Evolutionary conservation across 495 filamentous ascomycete genomes (phyloP), one percentile per base, ranked within the genome.

Genomic region (Monascus purpureus): DNA sequence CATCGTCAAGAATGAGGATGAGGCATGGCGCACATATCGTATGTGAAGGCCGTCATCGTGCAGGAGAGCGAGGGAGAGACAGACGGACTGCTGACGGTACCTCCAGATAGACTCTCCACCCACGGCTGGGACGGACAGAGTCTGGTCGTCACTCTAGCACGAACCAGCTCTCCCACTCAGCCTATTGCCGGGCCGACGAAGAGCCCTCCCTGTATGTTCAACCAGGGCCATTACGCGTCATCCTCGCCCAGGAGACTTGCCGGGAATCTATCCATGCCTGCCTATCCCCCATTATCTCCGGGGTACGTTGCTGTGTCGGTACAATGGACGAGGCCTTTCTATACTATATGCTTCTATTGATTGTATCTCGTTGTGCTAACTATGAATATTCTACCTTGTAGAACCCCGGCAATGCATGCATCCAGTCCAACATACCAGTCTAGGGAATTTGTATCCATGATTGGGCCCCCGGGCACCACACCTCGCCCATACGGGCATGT

Each of bases 1-100:
- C 28, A 65, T 65, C 15, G 49, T 65, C 18, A 65, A 65, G 13
- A 61, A 63, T 25, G 61, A 65, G 32, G 61, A 63, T 16, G 61
- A 65, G 33, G 61, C 61, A 17, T 65, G 59, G 59, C 41, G 59
- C 17, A 65, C 61, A 13, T 65, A 62, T 36, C 55, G 61, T 65
- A 4, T 29, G 15, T 3, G n/a, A n/a, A n/a, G n/a, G n/a, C n/a
- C n/a, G n/a, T n/a, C n/a, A n/a, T n/a, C n/a, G n/a, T n/a, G n/a
- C n/a, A n/a, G n/a, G n/a, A n/a, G n/a, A n/a, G n/a, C n/a, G n/a
- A n/a, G n/a, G n/a, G n/a, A n/a, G n/a, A n/a, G n/a, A n/a, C n/a
- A n/a, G n/a, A n/a, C n/a, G n/a, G n/a, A n/a, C 12, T 16, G 14
- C 33, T 47, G 35, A 50, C 36, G 9, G 12, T 6, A n/a, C 22